Percentiles rank a stretch among this genome's conserved stretches.
Conservation (phyloP, 2,329 filamentous ascomycete genomes). For the Aspergillus ustus region DNA sequence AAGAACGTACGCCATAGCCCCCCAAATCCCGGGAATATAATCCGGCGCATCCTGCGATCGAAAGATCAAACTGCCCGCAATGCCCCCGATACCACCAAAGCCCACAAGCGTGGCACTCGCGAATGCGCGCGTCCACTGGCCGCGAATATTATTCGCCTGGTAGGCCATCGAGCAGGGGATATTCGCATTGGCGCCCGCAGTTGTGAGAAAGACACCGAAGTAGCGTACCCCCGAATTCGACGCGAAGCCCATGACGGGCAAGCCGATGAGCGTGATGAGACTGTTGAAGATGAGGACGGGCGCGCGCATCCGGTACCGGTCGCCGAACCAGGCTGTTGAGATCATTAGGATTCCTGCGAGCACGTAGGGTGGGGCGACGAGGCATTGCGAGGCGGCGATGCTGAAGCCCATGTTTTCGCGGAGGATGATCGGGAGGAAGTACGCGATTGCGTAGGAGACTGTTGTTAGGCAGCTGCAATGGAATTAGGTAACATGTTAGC, state of each 20-base stretch:
- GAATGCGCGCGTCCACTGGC: constrained; percentile 86
- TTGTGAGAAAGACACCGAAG: constrained; percentile 75
- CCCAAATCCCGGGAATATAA: constrained; percentile 42
- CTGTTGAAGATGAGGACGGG: constrained; percentile 70
- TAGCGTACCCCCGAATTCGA: constrained; percentile 64
- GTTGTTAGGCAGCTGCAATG: constrained; percentile 63
- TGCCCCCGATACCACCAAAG: constrained; percentile 77
- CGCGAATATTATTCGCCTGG: constrained; percentile 85
- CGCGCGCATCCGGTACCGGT: constrained; percentile 69
- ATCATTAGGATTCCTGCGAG: constrained; percentile 69
- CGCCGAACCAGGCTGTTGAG: constrained; percentile 64
- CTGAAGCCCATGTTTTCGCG: constrained; percentile 64
- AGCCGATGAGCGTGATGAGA: constrained; percentile 68
- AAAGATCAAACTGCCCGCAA: constrained; percentile 75
- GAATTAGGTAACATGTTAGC: neutral
- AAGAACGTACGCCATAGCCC: constrained; percentile 35
- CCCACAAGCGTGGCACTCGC: constrained; percentile 76
- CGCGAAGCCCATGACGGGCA: constrained; percentile 74
- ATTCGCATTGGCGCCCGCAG: constrained; percentile 77
- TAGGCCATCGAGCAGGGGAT: constrained; percentile 76
- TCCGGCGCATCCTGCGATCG: constrained; percentile 46
- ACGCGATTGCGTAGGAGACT: constrained; percentile 73
- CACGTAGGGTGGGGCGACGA: constrained; percentile 71
- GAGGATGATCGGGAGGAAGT: constrained; percentile 79
- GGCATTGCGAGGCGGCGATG: constrained; percentile 67